phyloP scores from a whole-genome alignment of 305 asterid species.

The Solanum hybrid region DNA sequence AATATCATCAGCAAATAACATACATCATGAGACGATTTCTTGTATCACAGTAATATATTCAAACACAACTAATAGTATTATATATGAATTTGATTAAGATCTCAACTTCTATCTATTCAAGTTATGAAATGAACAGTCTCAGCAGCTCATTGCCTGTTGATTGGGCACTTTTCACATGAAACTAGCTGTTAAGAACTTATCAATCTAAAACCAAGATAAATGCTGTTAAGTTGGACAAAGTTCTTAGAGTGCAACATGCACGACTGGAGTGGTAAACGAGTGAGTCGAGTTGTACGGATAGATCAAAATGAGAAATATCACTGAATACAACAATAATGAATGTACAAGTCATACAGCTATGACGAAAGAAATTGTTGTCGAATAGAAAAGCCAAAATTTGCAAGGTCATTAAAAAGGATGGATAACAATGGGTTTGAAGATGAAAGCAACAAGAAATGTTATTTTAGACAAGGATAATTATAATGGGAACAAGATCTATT shows the following conservation, averaged over 20 bases:
- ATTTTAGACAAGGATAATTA: background rate
- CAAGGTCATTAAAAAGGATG: background rate
- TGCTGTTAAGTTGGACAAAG: background rate
- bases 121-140: background rate
- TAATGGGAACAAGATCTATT: background rate
- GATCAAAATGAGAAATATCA: background rate
- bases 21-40: background rate
- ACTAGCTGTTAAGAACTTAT: background rate
- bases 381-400: background rate
- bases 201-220: background rate
- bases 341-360: background rate
- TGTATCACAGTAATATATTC: background rate
- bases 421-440: background rate
- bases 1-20: background rate
- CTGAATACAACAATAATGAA: background rate
- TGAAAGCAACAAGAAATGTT: background rate
- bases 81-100: background rate
- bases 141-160: background rate
- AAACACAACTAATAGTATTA: background rate
- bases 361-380: background rate
- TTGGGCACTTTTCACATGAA: background rate
- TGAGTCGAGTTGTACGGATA: background rate
- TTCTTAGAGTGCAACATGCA: background rate
- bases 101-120: background rate
- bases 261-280: rapidly evolving